Base-by-base conservation (phyloP, 495 filamentous ascomycete genomes). In the Hypoxylon crocopeplum region DNA sequence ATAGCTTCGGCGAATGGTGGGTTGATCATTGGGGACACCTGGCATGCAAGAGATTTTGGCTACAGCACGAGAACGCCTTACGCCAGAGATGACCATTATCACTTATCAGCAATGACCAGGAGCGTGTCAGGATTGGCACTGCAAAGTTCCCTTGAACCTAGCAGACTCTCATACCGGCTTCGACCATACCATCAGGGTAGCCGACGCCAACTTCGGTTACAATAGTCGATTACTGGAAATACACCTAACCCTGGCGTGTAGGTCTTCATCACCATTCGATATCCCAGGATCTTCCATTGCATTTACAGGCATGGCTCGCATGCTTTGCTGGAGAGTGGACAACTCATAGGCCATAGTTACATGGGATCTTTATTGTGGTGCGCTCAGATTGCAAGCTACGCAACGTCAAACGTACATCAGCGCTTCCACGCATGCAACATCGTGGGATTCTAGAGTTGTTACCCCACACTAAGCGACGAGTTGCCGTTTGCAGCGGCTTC, bases 1-100 rank as follows among this genome's bases (percentile, higher is more conserved):
- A 97, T 75, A 91, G 86, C 71, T 93, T 96, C 77, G 91, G 90
- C 32, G 92, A 97, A 73, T 97, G 91, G 91, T 98, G 94, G 94
- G 80, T 88, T 11, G 90, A 95, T 29, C 87, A 93, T 72, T 95
- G 91, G 91, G 87, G 88, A 0, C 88, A 96, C 76, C 74, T 85
- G 12, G 83, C 83, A 48, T 98, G 94, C 72, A 82, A 82, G 66
- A 83, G 82, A 49, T 97, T 96, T 64, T 98, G 94, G 94, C 75
- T 88, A 42, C 80, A 82, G 61, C 86, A 95, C 72, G 86, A 85
- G 63, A 73, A 74, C 15, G 74, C 79, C 44, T 76, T 96, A 62
- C 77, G 78, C 60, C 84, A 88, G 70, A 79, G 87, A 60, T 93
- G 71, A 83, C 53, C n/a, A 2, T 48, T 17, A 29, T 20, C 15